These are phyloP conservation scores for Chlorociboria aeruginascens DNA, from an alignment of 495 filamentous ascomycete genomes.

Conservation along the genomic window DNA sequence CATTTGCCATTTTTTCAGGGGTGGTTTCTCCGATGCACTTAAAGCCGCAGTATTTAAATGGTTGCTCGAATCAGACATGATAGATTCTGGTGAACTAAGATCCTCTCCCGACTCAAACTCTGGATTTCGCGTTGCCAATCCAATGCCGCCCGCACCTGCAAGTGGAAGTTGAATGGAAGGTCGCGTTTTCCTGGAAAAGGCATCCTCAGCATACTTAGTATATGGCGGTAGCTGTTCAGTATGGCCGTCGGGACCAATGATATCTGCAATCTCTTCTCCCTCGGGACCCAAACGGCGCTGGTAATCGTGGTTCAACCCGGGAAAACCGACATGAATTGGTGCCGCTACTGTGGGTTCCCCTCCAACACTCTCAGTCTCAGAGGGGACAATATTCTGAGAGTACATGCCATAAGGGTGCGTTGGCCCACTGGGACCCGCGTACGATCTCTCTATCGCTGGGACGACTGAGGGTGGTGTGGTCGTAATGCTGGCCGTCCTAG, in stretches of 20 bases:
- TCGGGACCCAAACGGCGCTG: slow-evolving; percentile 63
- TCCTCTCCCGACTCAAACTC: slow-evolving; percentile 43
- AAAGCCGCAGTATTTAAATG: slow-evolving; percentile 28
- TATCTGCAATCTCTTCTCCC: slow-evolving; percentile 72
- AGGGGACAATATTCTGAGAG: slow-evolving; percentile 50
- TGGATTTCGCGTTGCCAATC: slow-evolving; percentile 40
- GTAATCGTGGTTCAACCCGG: slow-evolving; percentile 48
- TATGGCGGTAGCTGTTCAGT: slow-evolving; percentile 87
- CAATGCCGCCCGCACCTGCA: slow-evolving; percentile 37
- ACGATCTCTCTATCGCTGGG: slow-evolving; percentile 41
- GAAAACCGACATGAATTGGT: slow-evolving; percentile 56
- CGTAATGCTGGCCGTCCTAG: slow-evolving; percentile 51
- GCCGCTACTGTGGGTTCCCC: slow-evolving; percentile 28
- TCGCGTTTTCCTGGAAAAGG: slow-evolving; percentile 25
- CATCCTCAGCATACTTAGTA: slow-evolving; percentile 60
- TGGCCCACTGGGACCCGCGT: slow-evolving; percentile 52
- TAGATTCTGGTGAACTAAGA: slow-evolving; percentile 28
- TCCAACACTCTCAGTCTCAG: slow-evolving; percentile 15
- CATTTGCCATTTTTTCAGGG: slow-evolving; percentile 41
- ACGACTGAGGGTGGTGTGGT: slow-evolving; percentile 40
- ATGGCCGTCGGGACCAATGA: slow-evolving; percentile 84
- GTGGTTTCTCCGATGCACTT: slow-evolving; percentile 29
- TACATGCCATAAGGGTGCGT: slow-evolving; percentile 80
- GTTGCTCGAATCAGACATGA: slow-evolving; percentile 31
- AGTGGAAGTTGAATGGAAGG: slow-evolving; percentile 9